Base-by-base conservation (phyloP, 352 stramenopile genomes). In the Pythium aristosporum region DNA sequence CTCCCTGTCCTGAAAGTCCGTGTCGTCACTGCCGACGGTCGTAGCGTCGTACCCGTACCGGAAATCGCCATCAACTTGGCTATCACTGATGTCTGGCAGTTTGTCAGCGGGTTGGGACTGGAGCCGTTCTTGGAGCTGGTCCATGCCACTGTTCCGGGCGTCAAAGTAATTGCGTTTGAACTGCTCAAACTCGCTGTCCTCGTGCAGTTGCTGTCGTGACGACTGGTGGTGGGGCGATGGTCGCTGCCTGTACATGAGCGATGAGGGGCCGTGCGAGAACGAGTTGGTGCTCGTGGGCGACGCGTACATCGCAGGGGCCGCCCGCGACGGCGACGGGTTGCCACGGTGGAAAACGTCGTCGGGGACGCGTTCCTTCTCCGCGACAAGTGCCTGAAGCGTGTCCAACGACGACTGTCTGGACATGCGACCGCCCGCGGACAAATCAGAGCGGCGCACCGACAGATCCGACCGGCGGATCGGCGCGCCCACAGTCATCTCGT, bases 401-500 rank as follows among this genome's bases (percentile, higher is more conserved):
- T 68, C 65, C 0, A 39, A 42, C 6, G 52, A 46, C 21, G 65
- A 72, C 21, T 48, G 13, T 11, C 59, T 36, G 18, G 65, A 72
- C 34, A 13, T 39, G 34, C 8, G 34, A 3, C 34, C 34, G 34
- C 8, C 34, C 34, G 34, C 34, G 8, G 34, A 39, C 34, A 39
- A 7, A 39, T 39, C 34, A 1, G 65, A 56, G 3, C 44, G 59
- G 20, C 65, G 60, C 4, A 74, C 15, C 21, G 71, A 77, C 25
- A 69, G 32, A 64, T 77, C 44, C 11, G 69, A 73, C n/a, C 68
- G 47, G 16, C 68, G 71, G 65, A 68, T 78, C 52, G 51, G 69
- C 41, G 68, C 68, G 13, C 68, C 68, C 7, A 75, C 68, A 7
- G 34, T 39, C 15, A 54, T 68, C 5, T 75, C 68, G 18, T 75